phyloP scores from a whole-genome alignment of 2,329 filamentous ascomycete genomes.

The Claviceps citrina region DNA sequence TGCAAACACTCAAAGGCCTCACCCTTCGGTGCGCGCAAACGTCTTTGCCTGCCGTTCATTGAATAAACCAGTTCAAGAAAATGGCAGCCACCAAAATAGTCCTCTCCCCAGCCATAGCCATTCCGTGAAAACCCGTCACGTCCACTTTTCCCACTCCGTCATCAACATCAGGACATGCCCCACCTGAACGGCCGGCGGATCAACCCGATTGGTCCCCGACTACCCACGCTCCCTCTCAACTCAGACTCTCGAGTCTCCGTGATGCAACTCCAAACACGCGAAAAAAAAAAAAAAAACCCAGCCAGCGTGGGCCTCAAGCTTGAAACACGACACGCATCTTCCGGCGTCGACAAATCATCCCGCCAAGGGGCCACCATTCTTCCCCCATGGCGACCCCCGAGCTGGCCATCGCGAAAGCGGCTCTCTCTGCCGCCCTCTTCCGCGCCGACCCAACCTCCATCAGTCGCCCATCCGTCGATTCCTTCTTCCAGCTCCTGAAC shows the following conservation, averaged over 20 bases:
- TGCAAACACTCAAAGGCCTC: too few species aligned
- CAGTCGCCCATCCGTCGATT: constrained; percentile 51
- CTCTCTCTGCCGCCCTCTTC: constrained; percentile 59
- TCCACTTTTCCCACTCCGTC: background rate
- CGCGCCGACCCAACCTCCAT: constrained; percentile 58
- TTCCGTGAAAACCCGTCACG: background rate
- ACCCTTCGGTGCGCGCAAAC: too few species aligned
- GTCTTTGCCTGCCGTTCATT: too few species aligned
- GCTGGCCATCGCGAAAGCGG: constrained; percentile 63
- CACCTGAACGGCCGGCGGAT: background rate
- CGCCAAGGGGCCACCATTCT: background rate
- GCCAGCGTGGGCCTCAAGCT: background rate
- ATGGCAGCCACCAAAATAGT: too few species aligned
- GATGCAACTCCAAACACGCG: background rate
- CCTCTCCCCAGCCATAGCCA: background rate
- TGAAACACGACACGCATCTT: background rate
- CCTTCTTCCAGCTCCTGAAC: constrained; percentile 52
- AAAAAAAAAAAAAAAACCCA: too few species aligned
- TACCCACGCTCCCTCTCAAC: too few species aligned
- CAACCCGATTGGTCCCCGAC: background rate
- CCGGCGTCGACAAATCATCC: too few species aligned
- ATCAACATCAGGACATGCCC: constrained; percentile 1
- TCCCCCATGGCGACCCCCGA: constrained; percentile 50
- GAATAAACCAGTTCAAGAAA: too few species aligned
- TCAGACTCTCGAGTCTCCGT: too few species aligned